Conservation (phyloP, 371 early-diverging fungal genomes). For the Neoconidiobolus thromboides region DNA sequence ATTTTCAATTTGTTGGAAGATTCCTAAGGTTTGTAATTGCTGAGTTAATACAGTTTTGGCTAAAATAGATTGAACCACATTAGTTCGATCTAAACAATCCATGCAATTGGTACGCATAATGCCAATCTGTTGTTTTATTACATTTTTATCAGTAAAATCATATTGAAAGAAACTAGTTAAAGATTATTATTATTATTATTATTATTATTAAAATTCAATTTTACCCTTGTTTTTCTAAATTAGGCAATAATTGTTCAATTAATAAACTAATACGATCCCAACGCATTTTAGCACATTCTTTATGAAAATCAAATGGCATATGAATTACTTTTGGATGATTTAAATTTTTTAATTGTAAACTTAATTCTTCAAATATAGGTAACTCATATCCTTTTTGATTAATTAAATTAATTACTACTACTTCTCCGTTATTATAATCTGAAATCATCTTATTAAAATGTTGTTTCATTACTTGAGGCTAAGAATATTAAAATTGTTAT, state of each 20-base stretch:
- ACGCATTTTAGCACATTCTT: constrained; percentile 83
- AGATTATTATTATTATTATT: too few species aligned
- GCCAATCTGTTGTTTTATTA: constrained; percentile 35
- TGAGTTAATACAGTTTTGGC: constrained; percentile 45
- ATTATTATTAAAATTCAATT: not conserved
- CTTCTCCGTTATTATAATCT: constrained; percentile 46
- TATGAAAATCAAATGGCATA: constrained; percentile 90
- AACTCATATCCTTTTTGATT: constrained; percentile 82
- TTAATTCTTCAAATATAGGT: constrained; percentile 64
- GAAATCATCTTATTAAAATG: constrained; percentile 49
- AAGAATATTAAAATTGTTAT: constrained; percentile 7
- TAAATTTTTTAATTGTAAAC: constrained; percentile 24
- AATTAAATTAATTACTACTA: constrained; percentile 73
- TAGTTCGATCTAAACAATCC: constrained; percentile 99
- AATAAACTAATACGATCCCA: constrained; percentile 64
- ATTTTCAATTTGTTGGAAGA: not conserved
- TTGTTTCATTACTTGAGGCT: constrained; percentile 24
- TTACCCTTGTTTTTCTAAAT: constrained; percentile 46
- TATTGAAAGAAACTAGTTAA: too few species aligned
- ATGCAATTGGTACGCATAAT: constrained; percentile 97
- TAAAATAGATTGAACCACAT: constrained; percentile 88
- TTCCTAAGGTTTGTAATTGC: constrained; percentile 25
- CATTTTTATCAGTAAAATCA: not conserved
- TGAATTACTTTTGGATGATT: constrained; percentile 42
- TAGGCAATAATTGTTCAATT: constrained; percentile 41